Conservation (phyloP, 225 moss, liverwort and hornwort genomes). For the Rhytidiadelphus loreus region DNA sequence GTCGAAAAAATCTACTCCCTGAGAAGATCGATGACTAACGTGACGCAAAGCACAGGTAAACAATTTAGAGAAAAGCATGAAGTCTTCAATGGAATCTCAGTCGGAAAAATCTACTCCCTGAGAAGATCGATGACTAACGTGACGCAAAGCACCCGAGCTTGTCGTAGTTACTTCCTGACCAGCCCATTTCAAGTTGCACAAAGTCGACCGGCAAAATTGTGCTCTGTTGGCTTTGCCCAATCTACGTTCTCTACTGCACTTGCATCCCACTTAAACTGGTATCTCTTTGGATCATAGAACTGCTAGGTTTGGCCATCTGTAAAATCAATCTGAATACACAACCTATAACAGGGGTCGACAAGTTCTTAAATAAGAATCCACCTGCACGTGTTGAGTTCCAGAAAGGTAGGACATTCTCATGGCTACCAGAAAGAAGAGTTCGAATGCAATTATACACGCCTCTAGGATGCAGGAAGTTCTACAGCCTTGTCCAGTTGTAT, state of each 20-base stretch:
- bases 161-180: background rate
- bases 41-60: background rate
- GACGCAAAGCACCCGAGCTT: background rate
- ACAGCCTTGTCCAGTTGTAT: slow-evolving; percentile 54
- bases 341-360: background rate
- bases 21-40: background rate
- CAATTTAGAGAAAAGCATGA: background rate
- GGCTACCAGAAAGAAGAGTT: background rate
- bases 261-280: background rate
- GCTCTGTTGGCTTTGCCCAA: background rate
- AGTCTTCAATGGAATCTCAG: background rate
- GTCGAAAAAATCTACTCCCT: background rate
- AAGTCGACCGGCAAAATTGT: background rate
- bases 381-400: background rate
- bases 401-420: background rate
- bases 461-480: slow-evolving; percentile 9
- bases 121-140: background rate
- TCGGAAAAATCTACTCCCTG: background rate
- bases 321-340: background rate
- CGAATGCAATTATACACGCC: background rate
- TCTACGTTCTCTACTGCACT: background rate
- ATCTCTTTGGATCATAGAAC: background rate
- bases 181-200: background rate
- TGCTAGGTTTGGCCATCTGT: background rate
- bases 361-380: background rate